Base-by-base conservation (phyloP, 805 yeast genomes). In the Yarrowia phangngaensis region DNA sequence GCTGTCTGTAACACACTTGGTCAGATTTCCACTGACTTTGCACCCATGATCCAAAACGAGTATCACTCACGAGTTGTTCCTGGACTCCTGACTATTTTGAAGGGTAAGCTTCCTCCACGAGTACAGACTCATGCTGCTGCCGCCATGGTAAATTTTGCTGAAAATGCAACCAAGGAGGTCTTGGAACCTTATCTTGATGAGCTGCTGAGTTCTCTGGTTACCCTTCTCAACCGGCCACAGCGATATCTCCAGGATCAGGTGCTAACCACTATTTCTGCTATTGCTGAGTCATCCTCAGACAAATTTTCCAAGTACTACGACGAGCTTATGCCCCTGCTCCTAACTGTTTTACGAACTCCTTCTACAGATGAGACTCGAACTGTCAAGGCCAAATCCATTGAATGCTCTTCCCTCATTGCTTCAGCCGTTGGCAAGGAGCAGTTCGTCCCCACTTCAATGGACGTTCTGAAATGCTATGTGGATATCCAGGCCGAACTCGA, bases 71-170 rank as follows among this genome's bases (percentile, higher is more conserved):
- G 84, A 55, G 79, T 92, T 34, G 71, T 92, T 50, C 97, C 97
- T 6, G 92, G 94, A 2, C 73, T 92, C 55, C 84, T 92, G 49
- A 79, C 94, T 9, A 86, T 78, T 70, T 74, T 92, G 46, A 79
- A 82, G 2, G 72, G 74, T 54, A 75, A 75, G 54, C 78, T 87
- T 40, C 61, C 66, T 4, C 90, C 94, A 45, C 74, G 97, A 60
- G 98, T 92, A 17, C 97, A 90, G 69, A 86, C 96, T 0, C 98
- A 92, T 62, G 97, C 97, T 13, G 97, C 98, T 32, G 98, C 98
- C 46, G 98, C 98, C 0, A 72, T 90, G 59, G 97, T 92, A 35
- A 92, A 92, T 64, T 92, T 92, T 64, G 79, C 90, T 30, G 98
- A 92, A 66, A 87, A 84, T 55, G 95, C 97, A 2, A 70, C 85